Conservation (phyloP, 2,329 filamentous ascomycete genomes). For the Pseudopithomyces chartarum region DNA sequence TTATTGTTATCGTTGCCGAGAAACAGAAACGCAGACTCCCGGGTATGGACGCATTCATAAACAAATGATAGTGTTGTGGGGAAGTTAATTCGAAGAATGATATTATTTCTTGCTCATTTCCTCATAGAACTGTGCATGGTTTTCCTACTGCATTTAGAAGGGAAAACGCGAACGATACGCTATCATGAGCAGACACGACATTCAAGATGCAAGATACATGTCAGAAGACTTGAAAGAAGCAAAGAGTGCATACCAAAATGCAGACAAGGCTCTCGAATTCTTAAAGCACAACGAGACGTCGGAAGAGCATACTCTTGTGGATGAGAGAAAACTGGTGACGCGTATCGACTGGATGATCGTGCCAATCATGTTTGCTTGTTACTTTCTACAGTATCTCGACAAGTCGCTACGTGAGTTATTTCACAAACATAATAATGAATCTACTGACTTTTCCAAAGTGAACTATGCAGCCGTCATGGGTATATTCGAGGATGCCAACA, state of each 20-base stretch:
- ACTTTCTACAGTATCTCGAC: conserved; percentile 28
- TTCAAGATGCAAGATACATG: conserved; percentile 1
- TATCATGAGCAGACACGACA: conserved; percentile 16
- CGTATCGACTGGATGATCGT: conserved; percentile 29
- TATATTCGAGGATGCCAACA: conserved; percentile 61
- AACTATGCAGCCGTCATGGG: conserved; percentile 65
- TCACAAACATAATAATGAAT: not conserved
- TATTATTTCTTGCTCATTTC: no score
- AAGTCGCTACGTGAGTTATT: conserved; percentile 21
- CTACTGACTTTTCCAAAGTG: not conserved
- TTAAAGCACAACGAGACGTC: conserved; percentile 17
- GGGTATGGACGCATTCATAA: not conserved
- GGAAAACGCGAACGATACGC: not conserved
- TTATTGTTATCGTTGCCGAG: not conserved
- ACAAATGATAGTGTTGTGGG: not conserved
- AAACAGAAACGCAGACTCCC: not conserved
- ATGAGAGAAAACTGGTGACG: conserved; percentile 20
- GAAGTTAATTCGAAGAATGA: not conserved
- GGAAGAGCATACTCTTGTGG: conserved; percentile 11
- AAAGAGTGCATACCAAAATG: conserved; percentile 15
- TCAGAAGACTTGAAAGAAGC: conserved; percentile 10
- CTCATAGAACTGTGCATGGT: not conserved
- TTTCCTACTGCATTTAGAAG: not conserved
- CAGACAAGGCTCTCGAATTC: conserved; percentile 24
- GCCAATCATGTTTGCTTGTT: conserved; percentile 28